Evolutionary conservation across 106 monocot genomes (phyloP).

Genomic region (Amphibolis antarctica): DNA sequence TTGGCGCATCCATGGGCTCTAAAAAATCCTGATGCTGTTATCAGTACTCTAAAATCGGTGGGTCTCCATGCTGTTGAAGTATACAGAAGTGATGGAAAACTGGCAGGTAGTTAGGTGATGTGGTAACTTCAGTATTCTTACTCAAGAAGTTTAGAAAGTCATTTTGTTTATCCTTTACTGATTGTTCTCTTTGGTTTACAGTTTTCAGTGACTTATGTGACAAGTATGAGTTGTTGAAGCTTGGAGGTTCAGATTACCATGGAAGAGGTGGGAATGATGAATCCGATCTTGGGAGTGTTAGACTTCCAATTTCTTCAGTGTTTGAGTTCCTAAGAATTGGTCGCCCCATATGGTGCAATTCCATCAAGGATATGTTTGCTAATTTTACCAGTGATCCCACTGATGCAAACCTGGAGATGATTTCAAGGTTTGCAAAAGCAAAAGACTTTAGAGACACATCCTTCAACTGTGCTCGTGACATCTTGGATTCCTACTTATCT

Average conservation of each 20-base stretch:
- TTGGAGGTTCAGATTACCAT: conserved; percentile 98
- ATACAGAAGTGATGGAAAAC: conserved; percentile 78
- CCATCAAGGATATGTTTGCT: conserved; percentile 40
- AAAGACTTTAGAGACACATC: conserved; percentile 12
- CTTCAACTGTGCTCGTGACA: conserved; percentile 5
- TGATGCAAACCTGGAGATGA: conserved; percentile 30
- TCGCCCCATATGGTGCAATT: conserved; percentile 56
- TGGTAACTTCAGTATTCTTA: neutral
- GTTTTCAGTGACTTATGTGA: conserved; percentile 80
- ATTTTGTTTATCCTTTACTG: neutral
- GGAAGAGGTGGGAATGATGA: conserved; percentile 62
- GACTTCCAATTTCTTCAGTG: conserved; percentile 41
- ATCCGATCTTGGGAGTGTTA: conserved; percentile 65
- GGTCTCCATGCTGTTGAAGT: conserved; percentile 91
- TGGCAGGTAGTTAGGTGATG: conserved; percentile 36
- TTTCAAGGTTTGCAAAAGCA: conserved; percentile 38
- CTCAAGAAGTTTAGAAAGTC: neutral
- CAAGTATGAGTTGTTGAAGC: conserved; percentile 53
- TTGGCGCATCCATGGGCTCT: conserved; percentile 93
- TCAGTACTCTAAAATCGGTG: conserved; percentile 50
- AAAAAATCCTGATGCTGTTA: conserved; percentile 59
- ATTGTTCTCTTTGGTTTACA: conserved; percentile 13
- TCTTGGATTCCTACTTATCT: conserved; percentile 27
- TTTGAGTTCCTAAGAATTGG: conserved; percentile 61
- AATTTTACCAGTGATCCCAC: conserved; percentile 45